Conservation (phyloP, 768 basidiomycete genomes). For the Auricularia cornea region DNA sequence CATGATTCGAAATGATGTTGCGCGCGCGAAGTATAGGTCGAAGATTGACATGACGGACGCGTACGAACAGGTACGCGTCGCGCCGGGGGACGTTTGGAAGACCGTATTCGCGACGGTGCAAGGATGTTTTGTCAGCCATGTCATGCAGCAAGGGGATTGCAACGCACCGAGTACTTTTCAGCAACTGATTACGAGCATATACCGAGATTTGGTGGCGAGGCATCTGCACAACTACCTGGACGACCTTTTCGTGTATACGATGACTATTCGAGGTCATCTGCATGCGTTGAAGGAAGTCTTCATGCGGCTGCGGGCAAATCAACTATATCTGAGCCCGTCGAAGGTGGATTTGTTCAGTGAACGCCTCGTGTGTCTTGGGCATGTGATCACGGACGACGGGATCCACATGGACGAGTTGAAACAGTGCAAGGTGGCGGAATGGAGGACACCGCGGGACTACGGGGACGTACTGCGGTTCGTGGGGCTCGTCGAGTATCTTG, state of each 20-base stretch:
- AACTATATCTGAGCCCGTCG: conserved; percentile 25
- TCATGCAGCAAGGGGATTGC: conserved; percentile 38
- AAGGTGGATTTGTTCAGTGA: conserved; percentile 28
- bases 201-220: conserved; percentile 27
- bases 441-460: conserved; percentile 25
- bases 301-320: conserved; percentile 16
- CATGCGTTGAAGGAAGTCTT: conserved; percentile 26
- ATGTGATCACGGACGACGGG: conserved; percentile 31
- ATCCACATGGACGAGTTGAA: conserved; percentile 32
- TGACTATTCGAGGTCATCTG: conserved; percentile 31
- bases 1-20: conserved; percentile 27
- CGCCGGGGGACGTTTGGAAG: conserved; percentile 7
- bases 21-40: conserved; percentile 23
- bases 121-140: conserved; percentile 31
- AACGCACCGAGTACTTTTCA: conserved; percentile 42
- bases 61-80: conserved; percentile 35
- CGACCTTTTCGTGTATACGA: conserved; percentile 34
- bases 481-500: conserved; percentile 32
- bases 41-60: conserved; percentile 36
- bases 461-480: conserved; percentile 33
- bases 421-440: conserved; percentile 23
- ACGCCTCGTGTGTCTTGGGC: conserved; percentile 31
- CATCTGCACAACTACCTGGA: conserved; percentile 39
- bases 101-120: conserved; percentile 25
- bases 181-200: conserved; percentile 33